A percentile compares a stretch with the other conserved stretches of the same genome.
Conservation (phyloP, 345 rosid species). For the Aurinia saxatilis region DNA sequence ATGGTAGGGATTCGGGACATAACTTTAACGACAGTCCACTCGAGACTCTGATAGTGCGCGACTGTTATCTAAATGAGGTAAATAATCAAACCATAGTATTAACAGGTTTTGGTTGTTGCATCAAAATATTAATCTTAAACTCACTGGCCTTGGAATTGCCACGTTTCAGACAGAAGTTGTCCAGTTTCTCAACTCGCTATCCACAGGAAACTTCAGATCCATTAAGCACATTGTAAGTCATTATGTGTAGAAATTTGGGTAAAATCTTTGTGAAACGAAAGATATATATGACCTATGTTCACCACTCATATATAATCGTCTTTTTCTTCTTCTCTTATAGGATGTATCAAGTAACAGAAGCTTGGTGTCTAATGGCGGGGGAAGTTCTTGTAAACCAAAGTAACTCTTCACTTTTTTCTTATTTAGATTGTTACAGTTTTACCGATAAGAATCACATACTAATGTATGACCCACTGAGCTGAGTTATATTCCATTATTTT, state of each 20-base stretch:
- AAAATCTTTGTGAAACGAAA: background rate
- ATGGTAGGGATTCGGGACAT: conserved; percentile 50
- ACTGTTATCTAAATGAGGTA: conserved; percentile 71
- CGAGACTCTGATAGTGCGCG: conserved; percentile 60
- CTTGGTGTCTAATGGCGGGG: background rate
- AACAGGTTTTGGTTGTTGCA: background rate
- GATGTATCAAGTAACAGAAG: background rate
- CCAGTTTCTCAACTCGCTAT: conserved; percentile 38
- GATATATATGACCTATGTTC: no score
- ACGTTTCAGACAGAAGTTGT: conserved; percentile 53
- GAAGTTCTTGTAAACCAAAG: background rate
- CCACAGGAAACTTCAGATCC: conserved; percentile 55
- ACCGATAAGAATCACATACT: no score
- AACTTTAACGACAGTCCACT: conserved; percentile 40
- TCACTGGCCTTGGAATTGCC: conserved; percentile 7
- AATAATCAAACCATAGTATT: conserved; percentile 25
- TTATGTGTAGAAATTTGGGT: conserved; percentile 20
- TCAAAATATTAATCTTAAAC: background rate
- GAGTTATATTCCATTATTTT: no score
- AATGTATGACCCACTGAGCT: background rate
- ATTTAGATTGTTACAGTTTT: no score
- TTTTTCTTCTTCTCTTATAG: background rate
- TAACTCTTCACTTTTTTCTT: no score
- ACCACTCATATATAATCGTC: background rate
- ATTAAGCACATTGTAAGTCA: conserved; percentile 55